Percentiles rank a stretch among this genome's conserved stretches.
Conservation (phyloP, 306 rosid genomes). For the Boehmeria nivea region DNA sequence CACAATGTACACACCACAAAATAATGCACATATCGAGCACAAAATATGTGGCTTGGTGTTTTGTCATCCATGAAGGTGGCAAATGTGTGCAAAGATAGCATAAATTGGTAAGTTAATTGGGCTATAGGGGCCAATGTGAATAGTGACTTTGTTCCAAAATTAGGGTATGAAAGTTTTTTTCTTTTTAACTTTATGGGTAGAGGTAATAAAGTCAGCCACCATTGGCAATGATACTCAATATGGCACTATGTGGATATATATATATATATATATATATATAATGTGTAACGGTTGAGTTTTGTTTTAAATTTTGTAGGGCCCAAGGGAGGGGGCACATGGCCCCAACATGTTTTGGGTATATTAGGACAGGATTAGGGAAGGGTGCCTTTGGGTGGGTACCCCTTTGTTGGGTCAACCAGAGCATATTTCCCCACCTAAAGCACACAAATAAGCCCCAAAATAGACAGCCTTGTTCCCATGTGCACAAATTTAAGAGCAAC, state of each 20-base stretch:
- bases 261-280: neutral
- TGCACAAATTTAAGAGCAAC: conserved; percentile 88
- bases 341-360: conserved; percentile 65
- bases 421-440: conserved; percentile 88
- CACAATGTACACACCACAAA: no score
- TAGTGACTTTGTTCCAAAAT: conserved; percentile 24
- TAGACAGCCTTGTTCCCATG: conserved; percentile 98
- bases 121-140: conserved; percentile 3
- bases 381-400: conserved; percentile 74
- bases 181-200: neutral
- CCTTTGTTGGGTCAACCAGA: conserved; percentile 81
- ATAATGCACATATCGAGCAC: no score
- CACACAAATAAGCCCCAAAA: conserved; percentile 55
- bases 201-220: no score
- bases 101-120: no score
- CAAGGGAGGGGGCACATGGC: conserved; percentile 50
- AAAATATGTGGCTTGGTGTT: no score
- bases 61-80: no score
- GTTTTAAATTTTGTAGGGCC: conserved; percentile 57
- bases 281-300: conserved; percentile 24
- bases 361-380: conserved; percentile 82
- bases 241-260: neutral
- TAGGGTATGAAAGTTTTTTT: conserved; percentile 15
- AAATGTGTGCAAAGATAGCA: no score
- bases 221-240: no score